Evolutionary conservation across 2,329 filamentous ascomycete species (phyloP), one percentile per base, ranked within the genome.

Genomic region (Fusarium avenaceum): DNA sequence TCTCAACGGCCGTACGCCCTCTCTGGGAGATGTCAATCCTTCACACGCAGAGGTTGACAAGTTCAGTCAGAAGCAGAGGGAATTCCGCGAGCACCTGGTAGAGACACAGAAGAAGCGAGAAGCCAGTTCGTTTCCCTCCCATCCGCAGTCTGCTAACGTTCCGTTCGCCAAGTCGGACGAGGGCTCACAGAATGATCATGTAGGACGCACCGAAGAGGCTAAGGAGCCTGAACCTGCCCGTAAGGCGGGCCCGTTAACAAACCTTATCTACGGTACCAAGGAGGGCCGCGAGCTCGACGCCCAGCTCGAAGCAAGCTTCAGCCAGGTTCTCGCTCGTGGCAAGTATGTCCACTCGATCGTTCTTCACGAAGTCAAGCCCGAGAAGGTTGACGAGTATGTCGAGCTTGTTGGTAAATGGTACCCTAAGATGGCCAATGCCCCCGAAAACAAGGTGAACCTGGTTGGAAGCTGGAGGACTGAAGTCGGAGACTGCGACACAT

Each of bases 281-380:
- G 95, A 98, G 81, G 96, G 94, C 32, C 90, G 94, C 65, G 92
- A 97, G 82, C 88, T 97, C 78, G 96, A 99, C 76, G 92, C 92
- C 69, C 95, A 98, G 82, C 95, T 99, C 76, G 94, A 98, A 83
- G 90, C 94, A 60, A 96, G 92, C 77, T 99, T 98, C 83, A 96
- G 92, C 51, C 94, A 97, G 80, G 92, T 98, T 44, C 85, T 99
- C 45, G 96, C 96, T 24, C 88, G 96, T 70, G 96, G 96, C 76
- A 99, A 99, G 83, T 99, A 99, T 76, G 94, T 99, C 55, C 96
- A 99, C 81, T 96, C 94, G 46, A 97, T 99, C 78, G 94, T 97
- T 61, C 93, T 97, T 77, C 96, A 99, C 83, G 89, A 96, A 65
- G 96, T 99, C 70, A 94, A 96, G 82, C 94, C 94, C 64, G 94